phyloP scores from a whole-genome alignment of 306 rosid genomes.

The Medicago ruthenica region DNA sequence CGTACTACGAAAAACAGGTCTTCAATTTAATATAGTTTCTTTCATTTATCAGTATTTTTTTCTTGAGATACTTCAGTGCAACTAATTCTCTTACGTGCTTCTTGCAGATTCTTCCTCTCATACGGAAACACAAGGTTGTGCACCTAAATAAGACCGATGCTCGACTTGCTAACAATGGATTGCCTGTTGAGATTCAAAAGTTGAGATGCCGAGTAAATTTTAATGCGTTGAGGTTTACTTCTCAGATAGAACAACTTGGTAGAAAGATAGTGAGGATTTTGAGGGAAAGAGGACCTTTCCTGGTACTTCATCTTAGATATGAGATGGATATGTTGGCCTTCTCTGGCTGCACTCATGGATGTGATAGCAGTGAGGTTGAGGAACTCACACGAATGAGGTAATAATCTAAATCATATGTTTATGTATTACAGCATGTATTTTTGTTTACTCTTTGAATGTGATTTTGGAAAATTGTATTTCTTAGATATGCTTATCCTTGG shows the following conservation, averaged over 20 bases:
- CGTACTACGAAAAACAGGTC: constrained; percentile 82
- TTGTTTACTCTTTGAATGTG: constrained; percentile 15
- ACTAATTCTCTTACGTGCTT: constrained; percentile 5
- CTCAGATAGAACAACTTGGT: constrained; percentile 79
- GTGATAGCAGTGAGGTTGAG: constrained; percentile 65
- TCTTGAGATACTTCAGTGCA: neutral
- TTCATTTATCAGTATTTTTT: constrained; percentile 5
- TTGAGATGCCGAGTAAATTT: constrained; percentile 83
- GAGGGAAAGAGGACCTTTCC: constrained; percentile 85
- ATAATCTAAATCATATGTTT: neutral
- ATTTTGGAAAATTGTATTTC: constrained; percentile 33
- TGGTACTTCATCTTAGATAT: constrained; percentile 95
- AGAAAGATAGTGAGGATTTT: constrained; percentile 71
- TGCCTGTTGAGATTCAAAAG: constrained; percentile 75
- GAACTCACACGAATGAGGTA: constrained; percentile 90
- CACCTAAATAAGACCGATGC: constrained; percentile 85
- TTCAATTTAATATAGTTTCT: constrained; percentile 18
- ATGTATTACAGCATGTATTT: neutral
- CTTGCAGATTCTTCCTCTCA: constrained; percentile 77
- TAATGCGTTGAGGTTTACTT: constrained; percentile 76
- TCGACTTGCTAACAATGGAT: constrained; percentile 78
- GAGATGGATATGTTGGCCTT: constrained; percentile 99
- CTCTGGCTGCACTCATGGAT: constrained; percentile 92
- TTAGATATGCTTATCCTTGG: constrained; percentile 83
- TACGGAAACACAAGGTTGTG: constrained; percentile 74